Percentiles rank a stretch among this genome's conserved stretches.
Conservation (phyloP, 768 basidiomycete genomes). For the Multifurca ochricompacta region DNA sequence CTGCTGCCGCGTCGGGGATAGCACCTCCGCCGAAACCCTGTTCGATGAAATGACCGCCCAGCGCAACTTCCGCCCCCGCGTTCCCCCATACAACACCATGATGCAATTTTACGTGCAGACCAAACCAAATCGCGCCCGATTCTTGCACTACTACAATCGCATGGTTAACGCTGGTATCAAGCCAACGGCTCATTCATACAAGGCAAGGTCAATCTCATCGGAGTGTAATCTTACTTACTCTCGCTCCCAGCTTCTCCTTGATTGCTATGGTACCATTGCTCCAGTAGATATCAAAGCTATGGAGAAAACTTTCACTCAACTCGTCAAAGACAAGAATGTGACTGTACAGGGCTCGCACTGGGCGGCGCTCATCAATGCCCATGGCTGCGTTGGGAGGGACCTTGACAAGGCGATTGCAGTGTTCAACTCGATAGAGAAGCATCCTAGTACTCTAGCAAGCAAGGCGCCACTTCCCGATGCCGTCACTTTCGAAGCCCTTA, state of each 20-base stretch:
- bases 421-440: constrained; percentile 66
- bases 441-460: constrained; percentile 35
- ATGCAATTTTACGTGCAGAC: constrained; percentile 92
- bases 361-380: constrained; percentile 83
- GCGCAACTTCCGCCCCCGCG: constrained; percentile 73
- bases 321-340: constrained; percentile 42
- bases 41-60: constrained; percentile 78
- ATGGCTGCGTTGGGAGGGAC: constrained; percentile 74
- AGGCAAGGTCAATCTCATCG: constrained; percentile 40
- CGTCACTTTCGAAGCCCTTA: constrained; percentile 81
- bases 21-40: constrained; percentile 66
- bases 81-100: constrained; percentile 98
- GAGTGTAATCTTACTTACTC: constrained; percentile 10
- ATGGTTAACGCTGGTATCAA: constrained; percentile 51
- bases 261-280: constrained; percentile 79
- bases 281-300: constrained; percentile 69
- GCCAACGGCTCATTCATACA: constrained; percentile 92
- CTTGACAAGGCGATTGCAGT: constrained; percentile 64
- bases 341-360: constrained; percentile 56
- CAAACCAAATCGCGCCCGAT: constrained; percentile 76
- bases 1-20: constrained; percentile 89
- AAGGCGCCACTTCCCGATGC: constrained; percentile 54
- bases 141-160: constrained; percentile 65
- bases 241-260: constrained; percentile 63
- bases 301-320: constrained; percentile 59